Evolutionary conservation across 306 rosid genomes (phyloP).

Genomic region (Cucurbita pepo): DNA sequence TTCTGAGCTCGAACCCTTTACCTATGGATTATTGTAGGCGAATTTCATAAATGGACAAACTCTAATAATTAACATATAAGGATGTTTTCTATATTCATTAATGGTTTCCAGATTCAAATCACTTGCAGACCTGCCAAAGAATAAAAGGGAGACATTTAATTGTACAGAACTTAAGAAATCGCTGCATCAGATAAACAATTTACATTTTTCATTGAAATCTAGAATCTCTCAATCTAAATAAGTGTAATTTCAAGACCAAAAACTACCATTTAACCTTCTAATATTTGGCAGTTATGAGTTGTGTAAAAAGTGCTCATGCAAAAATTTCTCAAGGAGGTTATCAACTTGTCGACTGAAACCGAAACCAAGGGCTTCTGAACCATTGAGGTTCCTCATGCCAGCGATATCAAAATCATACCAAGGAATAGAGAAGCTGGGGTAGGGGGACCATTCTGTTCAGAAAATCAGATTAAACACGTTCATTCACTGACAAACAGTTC

Average conservation of each 20-base stretch:
- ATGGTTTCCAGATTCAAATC: slow-evolving; percentile 29
- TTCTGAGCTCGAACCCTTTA: slow-evolving; percentile 18
- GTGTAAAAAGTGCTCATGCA: not conserved
- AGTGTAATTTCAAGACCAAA: not conserved
- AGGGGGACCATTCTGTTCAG: not conserved
- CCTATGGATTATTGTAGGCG: slow-evolving; percentile 21
- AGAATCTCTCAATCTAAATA: not conserved
- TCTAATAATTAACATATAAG: slow-evolving; percentile 20
- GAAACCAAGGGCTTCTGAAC: not conserved
- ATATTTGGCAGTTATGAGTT: not conserved
- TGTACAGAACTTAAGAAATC: not conserved
- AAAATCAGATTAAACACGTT: not conserved
- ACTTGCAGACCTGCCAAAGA: slow-evolving; percentile 34
- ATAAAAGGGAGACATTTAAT: slow-evolving; percentile 10
- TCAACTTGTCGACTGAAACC: not conserved
- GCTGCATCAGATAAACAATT: not conserved
- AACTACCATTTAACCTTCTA: not conserved
- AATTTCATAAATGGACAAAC: slow-evolving; percentile 9
- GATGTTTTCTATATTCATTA: slow-evolving; percentile 16
- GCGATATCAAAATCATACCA: not conserved
- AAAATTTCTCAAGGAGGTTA: not conserved
- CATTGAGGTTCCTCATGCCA: slow-evolving; percentile 3
- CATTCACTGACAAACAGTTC: not conserved
- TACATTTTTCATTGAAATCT: not conserved
- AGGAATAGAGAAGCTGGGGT: not conserved